Base-by-base conservation (phyloP, 2,329 filamentous ascomycete genomes). In the Aspergillus clavatus region DNA sequence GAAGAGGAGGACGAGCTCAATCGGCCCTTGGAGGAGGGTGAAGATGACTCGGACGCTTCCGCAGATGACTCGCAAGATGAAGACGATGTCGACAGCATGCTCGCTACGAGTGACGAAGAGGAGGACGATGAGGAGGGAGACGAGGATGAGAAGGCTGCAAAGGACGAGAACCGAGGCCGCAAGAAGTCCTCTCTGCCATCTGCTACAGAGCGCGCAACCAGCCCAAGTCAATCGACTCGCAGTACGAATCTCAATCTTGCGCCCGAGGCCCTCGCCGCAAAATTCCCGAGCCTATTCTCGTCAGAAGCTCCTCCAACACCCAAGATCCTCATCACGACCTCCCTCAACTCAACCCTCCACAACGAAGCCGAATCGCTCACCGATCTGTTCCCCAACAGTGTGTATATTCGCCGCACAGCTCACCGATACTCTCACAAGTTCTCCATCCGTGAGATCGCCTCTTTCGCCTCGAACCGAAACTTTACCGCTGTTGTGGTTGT, bases 271-370 rank as follows among this genome's bases (percentile, higher is more conserved):
- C 72, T 84, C 18, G 73, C 78, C 31, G 71, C 77, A 35, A 81
- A 80, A 63, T 84, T 83, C 59, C 81, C 78, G 3, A 68, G 72
- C 5, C 72, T 83, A 19, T 84, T 82, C 69, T 56, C 80, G 23
- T 56, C 60, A 11, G 65, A 71, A 50, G 60, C 75, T 26, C 80
- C 75, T 38, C 78, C 74, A 45, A 69, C 71, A 47, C 90, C 93
- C 41, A 95, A 96, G 70, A 83, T 97, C 52, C 82, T 98, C 29
- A 80, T 98, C 61, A 98, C 93, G 0, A 97, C 93, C 6, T 87
- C 83, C 10, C 77, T 96, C 59, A 90, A 95, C 72, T 89, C 87
- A 10, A 91, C 85, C 1, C 80, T 97, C 10, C 91, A 98, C 74
- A 70, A 84, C 50, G 82, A 95, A 73, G 90, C 89, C 39, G 70